Evolutionary conservation across 139 green algal genomes (phyloP).

Genomic region (Haematococcus lacustris): DNA sequence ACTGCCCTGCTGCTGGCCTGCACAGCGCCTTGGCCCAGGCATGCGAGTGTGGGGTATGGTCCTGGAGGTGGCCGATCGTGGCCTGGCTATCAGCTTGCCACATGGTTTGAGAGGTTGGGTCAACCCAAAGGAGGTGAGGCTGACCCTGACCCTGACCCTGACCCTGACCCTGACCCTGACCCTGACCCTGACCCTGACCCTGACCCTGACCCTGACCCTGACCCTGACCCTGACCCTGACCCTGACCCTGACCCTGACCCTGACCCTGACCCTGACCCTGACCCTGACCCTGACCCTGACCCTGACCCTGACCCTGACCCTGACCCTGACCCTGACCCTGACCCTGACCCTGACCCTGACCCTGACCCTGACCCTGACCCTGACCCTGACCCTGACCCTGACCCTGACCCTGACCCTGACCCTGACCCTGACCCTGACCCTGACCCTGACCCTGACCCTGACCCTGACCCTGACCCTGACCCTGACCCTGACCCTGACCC

Average conservation of each 20-base stretch:
- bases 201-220: background rate
- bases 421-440: background rate
- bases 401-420: background rate
- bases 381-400: background rate
- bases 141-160: background rate
- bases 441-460: background rate
- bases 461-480: background rate
- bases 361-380: background rate
- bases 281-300: background rate
- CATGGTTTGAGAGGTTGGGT: conserved; percentile 76
- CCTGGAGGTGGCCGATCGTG: conserved; percentile 50
- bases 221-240: background rate
- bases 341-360: background rate
- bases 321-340: background rate
- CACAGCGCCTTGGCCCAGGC: conserved; percentile 54
- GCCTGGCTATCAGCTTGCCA: conserved; percentile 71
- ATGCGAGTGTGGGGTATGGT: conserved; percentile 69
- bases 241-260: background rate
- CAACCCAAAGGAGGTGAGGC: conserved; percentile 23
- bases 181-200: background rate
- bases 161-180: background rate
- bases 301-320: background rate
- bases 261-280: background rate
- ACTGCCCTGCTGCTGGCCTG: background rate
- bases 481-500: background rate